These are phyloP conservation scores for Strigomonas oncopelti DNA, from an alignment of 208 protist species.

Conservation along the genomic window DNA sequence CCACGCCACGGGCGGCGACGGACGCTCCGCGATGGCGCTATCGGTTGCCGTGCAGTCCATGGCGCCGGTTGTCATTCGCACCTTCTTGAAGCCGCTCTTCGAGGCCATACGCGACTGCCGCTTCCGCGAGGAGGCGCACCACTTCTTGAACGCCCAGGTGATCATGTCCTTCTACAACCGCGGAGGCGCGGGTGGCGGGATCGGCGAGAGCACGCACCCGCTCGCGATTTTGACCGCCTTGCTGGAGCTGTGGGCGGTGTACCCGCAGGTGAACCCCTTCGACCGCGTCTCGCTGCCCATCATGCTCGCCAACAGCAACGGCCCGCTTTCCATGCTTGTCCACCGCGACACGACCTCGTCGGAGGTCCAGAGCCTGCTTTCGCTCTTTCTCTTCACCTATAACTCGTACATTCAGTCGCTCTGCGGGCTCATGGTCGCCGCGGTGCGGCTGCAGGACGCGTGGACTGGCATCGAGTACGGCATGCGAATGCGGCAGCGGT, in stretches of 20 bases:
- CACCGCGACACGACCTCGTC: conserved; percentile 26
- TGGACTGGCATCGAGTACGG: conserved; percentile 49
- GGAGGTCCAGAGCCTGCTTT: conserved; percentile 28
- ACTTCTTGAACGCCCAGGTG: conserved; percentile 55
- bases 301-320: conserved; percentile 68
- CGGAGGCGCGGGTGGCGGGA: conserved; percentile 16
- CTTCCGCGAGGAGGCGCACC: neutral
- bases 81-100: conserved; percentile 23
- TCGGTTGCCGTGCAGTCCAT: conserved; percentile 26
- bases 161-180: conserved; percentile 28
- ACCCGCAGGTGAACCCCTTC: conserved; percentile 43
- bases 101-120: conserved; percentile 5
- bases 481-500: conserved; percentile 37
- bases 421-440: conserved; percentile 52
- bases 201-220: conserved; percentile 25
- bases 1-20: neutral
- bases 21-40: conserved; percentile 19
- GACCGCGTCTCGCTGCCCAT: conserved; percentile 72
- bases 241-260: conserved; percentile 59
- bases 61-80: conserved; percentile 25
- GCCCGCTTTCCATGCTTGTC: conserved; percentile 44
- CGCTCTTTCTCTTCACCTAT: conserved; percentile 47
- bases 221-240: conserved; percentile 49
- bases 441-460: conserved; percentile 52
- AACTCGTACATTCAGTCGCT: conserved; percentile 61